Evolutionary conservation across 805 yeast species (phyloP).

Genomic region (Scheffersomyces amazonensis): DNA sequence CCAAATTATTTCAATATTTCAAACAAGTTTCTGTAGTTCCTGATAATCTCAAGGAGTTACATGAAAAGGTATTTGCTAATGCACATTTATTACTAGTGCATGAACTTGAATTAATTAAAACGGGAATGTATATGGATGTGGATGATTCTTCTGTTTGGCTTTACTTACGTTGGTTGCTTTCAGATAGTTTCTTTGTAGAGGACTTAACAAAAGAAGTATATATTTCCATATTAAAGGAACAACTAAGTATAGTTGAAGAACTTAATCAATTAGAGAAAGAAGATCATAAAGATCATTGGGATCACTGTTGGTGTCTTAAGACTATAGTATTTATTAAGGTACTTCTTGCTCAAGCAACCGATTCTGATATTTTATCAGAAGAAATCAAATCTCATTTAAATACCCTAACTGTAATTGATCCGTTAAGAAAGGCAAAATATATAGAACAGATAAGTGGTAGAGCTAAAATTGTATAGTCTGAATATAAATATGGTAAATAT

Average conservation of each 20-base stretch:
- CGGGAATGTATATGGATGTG: slow-evolving; percentile 90
- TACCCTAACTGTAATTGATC: slow-evolving; percentile 54
- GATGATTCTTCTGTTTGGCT: slow-evolving; percentile 94
- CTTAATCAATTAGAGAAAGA: slow-evolving; percentile 71
- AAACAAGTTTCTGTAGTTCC: slow-evolving; percentile 2
- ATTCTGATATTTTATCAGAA: slow-evolving; percentile 11
- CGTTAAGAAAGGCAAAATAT: slow-evolving; percentile 63
- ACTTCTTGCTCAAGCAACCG: slow-evolving; percentile 13
- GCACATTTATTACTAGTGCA: slow-evolving; percentile 37
- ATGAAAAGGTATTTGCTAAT: slow-evolving; percentile 20
- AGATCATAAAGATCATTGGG: slow-evolving; percentile 48
- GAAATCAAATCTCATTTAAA: slow-evolving; percentile 36
- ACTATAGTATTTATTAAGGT: slow-evolving; percentile 47
- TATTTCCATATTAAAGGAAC: slow-evolving; percentile 37
- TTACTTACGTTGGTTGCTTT: slow-evolving; percentile 76
- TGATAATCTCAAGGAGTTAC: slow-evolving; percentile 1
- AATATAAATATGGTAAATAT: too few species aligned
- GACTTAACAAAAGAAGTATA: slow-evolving; percentile 22
- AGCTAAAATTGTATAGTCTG: slow-evolving; percentile 2
- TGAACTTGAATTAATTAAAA: slow-evolving; percentile 69
- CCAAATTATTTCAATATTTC: slow-evolving; percentile 38
- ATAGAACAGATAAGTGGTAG: slow-evolving; percentile 29
- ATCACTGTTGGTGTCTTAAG: slow-evolving; percentile 77
- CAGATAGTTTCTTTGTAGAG: slow-evolving; percentile 38
- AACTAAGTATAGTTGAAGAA: slow-evolving; percentile 52